Conservation (phyloP, 2,329 filamentous ascomycete species). For the Verticillium albo-atrum region DNA sequence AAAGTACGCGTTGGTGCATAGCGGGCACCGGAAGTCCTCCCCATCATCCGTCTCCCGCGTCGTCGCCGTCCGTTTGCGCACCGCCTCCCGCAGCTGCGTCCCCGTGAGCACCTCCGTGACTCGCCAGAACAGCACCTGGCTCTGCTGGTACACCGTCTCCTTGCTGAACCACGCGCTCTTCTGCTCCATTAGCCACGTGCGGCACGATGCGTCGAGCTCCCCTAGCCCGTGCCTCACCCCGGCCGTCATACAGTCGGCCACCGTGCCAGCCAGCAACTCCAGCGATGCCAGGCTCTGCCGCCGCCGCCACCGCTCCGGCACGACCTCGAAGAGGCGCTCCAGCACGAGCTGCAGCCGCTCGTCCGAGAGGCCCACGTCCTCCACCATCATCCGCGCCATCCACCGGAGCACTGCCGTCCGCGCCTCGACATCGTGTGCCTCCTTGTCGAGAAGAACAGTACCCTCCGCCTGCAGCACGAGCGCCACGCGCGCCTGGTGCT, state of each 20-base stretch:
- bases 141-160: background rate
- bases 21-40: background rate
- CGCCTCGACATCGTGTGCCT: background rate
- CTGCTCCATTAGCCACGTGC: background rate
- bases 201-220: background rate
- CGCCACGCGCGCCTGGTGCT: background rate
- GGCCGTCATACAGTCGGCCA: background rate
- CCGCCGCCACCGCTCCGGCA: background rate
- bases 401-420: background rate
- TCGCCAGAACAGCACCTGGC: background rate
- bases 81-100: background rate
- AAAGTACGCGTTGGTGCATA: background rate
- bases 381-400: background rate
- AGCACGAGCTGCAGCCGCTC: background rate
- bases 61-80: background rate
- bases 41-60: background rate
- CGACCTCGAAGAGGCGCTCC: background rate
- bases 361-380: background rate
- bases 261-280: background rate
- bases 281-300: background rate
- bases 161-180: background rate
- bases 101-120: background rate
- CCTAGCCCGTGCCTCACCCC: background rate
- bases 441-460: too few species aligned
- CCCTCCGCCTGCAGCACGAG: background rate